A percentile compares a stretch with the other conserved stretches of the same genome.
phyloP scores from a whole-genome alignment of 179 eudicot species.

The Nepenthes alata region DNA sequence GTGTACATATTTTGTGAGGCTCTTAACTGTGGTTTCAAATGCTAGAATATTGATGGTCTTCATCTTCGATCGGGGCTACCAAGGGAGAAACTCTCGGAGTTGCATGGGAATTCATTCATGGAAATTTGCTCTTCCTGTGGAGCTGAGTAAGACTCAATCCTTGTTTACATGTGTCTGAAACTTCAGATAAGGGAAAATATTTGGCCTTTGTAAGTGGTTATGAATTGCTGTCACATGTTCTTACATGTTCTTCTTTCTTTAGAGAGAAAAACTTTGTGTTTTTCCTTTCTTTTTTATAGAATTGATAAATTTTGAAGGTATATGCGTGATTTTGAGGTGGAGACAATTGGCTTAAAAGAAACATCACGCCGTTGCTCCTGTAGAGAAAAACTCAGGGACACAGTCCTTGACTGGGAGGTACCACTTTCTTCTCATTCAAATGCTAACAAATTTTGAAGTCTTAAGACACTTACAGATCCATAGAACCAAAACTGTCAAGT shows the following conservation, averaged over 20 bases:
- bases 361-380: constrained; percentile 77
- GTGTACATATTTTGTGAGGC: neutral
- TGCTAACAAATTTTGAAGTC: too few relatives aligned
- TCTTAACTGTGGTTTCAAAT: constrained; percentile 6
- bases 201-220: too few relatives aligned
- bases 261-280: neutral
- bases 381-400: constrained; percentile 65
- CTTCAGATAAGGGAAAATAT: neutral
- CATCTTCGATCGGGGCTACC: constrained; percentile 94
- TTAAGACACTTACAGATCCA: too few relatives aligned
- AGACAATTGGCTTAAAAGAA: constrained; percentile 88
- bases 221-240: neutral
- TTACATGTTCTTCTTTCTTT: too few relatives aligned
- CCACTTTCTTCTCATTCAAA: neutral
- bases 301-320: constrained; percentile 34
- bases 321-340: constrained; percentile 90
- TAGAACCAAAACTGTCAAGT: too few relatives aligned
- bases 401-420: constrained; percentile 99
- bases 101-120: constrained; percentile 93
- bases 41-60: constrained; percentile 89
- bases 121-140: constrained; percentile 83
- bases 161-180: constrained; percentile 3
- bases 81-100: constrained; percentile 78
- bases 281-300: neutral
- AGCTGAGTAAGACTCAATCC: constrained; percentile 54